Conservation (phyloP, 495 filamentous ascomycete genomes). For the Penicillium subrubescens region DNA sequence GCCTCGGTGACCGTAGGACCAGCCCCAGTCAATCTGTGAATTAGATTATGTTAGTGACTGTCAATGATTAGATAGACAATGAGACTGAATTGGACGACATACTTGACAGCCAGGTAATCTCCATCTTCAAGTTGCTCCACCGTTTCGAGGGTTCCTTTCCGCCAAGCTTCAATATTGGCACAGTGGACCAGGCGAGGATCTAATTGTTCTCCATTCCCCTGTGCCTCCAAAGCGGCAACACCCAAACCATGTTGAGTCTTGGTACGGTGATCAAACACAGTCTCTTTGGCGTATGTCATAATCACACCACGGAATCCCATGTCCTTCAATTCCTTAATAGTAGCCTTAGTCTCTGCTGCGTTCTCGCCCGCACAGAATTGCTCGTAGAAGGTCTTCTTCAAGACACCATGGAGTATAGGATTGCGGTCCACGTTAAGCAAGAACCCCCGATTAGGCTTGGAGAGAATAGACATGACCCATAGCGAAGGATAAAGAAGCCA, state of each 20-base stretch:
- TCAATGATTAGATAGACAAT: not conserved
- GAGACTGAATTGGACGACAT: conserved; percentile 19
- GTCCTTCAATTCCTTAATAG: conserved; percentile 38
- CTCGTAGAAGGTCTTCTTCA: conserved; percentile 50
- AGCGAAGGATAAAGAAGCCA: conserved; percentile 66
- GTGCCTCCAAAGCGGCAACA: conserved; percentile 19
- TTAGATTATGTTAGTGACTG: conserved; percentile 2
- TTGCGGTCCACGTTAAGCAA: conserved; percentile 48
- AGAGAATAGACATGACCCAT: conserved; percentile 60
- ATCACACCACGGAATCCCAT: conserved; percentile 51
- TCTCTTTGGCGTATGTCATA: conserved; percentile 49
- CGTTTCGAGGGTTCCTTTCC: conserved; percentile 68
- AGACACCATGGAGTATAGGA: conserved; percentile 37
- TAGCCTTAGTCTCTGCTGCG: conserved; percentile 32
- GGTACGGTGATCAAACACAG: conserved; percentile 41
- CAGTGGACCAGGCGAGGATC: conserved; percentile 21
- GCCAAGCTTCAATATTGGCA: conserved; percentile 68
- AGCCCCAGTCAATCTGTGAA: conserved; percentile 35
- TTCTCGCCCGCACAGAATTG: conserved; percentile 53
- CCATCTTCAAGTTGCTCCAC: conserved; percentile 64
- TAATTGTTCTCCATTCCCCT: conserved; percentile 13
- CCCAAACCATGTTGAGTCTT: conserved; percentile 32
- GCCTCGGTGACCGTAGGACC: conserved; percentile 31
- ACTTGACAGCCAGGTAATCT: conserved; percentile 84
- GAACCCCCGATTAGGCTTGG: conserved; percentile 28